Evolutionary conservation across 805 yeast genomes (phyloP).

Genomic region (Brettanomyces custersianus): DNA sequence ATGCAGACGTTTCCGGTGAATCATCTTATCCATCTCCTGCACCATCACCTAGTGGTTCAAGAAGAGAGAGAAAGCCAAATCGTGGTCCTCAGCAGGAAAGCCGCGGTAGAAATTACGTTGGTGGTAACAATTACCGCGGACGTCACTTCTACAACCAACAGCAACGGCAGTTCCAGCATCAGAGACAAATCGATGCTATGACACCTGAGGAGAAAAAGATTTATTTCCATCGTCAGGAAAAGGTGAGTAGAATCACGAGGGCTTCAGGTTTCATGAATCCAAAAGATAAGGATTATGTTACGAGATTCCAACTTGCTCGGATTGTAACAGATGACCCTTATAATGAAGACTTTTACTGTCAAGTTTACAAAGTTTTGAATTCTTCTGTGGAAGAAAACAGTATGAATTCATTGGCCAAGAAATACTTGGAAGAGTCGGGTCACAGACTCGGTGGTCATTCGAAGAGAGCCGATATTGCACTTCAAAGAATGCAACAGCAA

Average conservation of each 20-base stretch:
- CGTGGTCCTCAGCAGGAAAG: background rate
- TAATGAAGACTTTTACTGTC: constrained; percentile 93
- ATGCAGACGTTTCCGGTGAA: background rate
- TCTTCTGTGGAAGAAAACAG: constrained; percentile 47
- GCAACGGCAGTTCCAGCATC: constrained; percentile 20
- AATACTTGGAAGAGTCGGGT: constrained; percentile 85
- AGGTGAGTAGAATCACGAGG: constrained; percentile 64
- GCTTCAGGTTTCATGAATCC: constrained; percentile 95
- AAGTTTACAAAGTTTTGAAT: constrained; percentile 75
- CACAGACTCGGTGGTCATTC: constrained; percentile 82
- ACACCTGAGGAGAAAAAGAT: constrained; percentile 69
- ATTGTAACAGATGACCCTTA: constrained; percentile 96
- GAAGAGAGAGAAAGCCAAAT: background rate
- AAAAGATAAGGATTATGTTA: constrained; percentile 91
- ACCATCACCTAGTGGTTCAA: background rate
- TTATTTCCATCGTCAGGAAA: constrained; percentile 59
- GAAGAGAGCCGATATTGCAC: constrained; percentile 79
- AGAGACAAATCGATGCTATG: constrained; percentile 32
- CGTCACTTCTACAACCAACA: constrained; percentile 3
- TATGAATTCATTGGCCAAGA: constrained; percentile 81
- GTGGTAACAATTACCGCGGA: constrained; percentile 9
- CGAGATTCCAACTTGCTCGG: constrained; percentile 89
- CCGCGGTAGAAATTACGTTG: no score
- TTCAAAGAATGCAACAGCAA: constrained; percentile 97
- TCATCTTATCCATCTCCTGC: background rate